These are phyloP conservation scores for Sarocladiaceae sp. DNA, from an alignment of 2,329 filamentous ascomycete genomes.

Conservation along the genomic window DNA sequence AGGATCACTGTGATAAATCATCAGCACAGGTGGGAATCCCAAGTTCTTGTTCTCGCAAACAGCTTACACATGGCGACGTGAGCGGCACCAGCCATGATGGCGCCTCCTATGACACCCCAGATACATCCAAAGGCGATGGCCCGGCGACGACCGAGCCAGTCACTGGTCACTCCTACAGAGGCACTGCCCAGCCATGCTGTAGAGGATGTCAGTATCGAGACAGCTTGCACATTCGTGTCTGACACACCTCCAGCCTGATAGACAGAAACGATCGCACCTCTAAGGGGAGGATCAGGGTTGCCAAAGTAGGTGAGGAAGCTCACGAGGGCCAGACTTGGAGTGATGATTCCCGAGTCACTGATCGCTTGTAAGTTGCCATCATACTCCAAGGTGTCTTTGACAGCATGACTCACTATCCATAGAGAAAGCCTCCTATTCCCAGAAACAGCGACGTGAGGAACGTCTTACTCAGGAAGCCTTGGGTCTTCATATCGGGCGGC, in stretches of 20 bases:
- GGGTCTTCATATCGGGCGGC: conserved; percentile 22
- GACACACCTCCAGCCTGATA: conserved; percentile 31
- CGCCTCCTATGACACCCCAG: conserved; percentile 31
- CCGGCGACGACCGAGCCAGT: conserved; percentile 28
- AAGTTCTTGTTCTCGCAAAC: neutral
- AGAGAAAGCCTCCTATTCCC: conserved; percentile 33
- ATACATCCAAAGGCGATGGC: conserved; percentile 34
- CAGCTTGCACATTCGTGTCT: neutral
- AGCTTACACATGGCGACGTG: conserved; percentile 34
- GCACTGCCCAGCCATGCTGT: conserved; percentile 33
- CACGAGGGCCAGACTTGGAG: conserved; percentile 29
- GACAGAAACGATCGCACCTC: conserved; percentile 33
- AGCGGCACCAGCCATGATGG: conserved; percentile 32
- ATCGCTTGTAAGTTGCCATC: neutral
- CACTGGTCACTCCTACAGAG: conserved; percentile 31
- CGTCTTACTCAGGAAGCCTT: conserved; percentile 29
- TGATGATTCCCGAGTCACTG: conserved; percentile 36
- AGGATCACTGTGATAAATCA: conserved; percentile 23
- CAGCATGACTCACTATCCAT: conserved; percentile 26
- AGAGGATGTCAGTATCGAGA: neutral
- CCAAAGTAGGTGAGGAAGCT: conserved; percentile 30
- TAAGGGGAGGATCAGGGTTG: conserved; percentile 25
- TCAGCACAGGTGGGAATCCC: neutral
- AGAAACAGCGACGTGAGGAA: conserved; percentile 32
- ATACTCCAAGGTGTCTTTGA: neutral